These are phyloP conservation scores for Nannizzia gypsea DNA, from an alignment of 2,329 filamentous ascomycete genomes.

Conservation along the genomic window DNA sequence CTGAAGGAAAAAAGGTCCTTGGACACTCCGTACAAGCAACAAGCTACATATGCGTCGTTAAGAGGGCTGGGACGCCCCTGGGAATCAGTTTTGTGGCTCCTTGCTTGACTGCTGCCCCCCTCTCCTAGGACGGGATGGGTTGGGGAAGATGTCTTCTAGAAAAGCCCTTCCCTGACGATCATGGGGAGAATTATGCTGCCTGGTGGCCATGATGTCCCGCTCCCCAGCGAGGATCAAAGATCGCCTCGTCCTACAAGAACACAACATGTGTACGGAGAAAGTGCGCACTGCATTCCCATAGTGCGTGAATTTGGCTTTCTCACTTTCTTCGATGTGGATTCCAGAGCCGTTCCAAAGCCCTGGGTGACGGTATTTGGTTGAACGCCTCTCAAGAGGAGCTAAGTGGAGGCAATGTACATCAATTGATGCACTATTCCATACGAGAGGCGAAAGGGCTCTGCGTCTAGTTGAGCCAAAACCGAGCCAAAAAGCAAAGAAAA, in stretches of 20 bases:
- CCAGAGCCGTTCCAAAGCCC: slow-evolving; percentile 2
- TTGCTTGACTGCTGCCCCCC: neutral
- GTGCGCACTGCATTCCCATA: neutral
- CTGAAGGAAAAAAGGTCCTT: neutral
- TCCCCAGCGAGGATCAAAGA: neutral
- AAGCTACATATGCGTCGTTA: too few relatives aligned
- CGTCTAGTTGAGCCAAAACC: neutral
- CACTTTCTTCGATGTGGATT: neutral
- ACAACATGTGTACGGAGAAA: neutral
- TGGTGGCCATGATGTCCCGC: neutral
- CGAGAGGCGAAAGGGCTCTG: neutral
- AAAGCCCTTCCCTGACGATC: neutral
- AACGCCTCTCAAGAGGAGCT: neutral
- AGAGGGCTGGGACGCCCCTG: neutral
- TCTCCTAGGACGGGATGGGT: neutral
- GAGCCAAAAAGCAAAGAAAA: neutral
- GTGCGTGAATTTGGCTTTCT: slow-evolving; percentile 2
- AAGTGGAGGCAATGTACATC: slow-evolving; percentile 3
- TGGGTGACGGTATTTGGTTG: slow-evolving; percentile 4
- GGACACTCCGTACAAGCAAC: neutral
- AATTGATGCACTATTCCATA: slow-evolving; percentile 2
- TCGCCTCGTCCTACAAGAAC: neutral
- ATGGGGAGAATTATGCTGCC: neutral
- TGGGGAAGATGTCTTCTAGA: neutral
- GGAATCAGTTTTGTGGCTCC: neutral